Conservation (phyloP, 306 rosid species). For the Styphnolobium japonicum region DNA sequence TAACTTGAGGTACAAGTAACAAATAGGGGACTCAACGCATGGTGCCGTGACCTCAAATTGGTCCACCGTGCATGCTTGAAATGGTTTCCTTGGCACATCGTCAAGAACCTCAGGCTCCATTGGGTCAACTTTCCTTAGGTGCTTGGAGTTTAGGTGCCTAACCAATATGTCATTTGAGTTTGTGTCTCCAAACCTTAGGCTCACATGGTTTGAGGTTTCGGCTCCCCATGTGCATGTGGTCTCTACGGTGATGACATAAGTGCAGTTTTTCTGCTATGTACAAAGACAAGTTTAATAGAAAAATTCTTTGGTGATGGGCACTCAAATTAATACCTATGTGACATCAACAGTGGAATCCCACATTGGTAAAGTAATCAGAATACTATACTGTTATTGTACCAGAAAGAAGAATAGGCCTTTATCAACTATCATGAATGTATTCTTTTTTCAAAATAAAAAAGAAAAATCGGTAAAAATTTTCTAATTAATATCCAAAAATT, state of each 20-base stretch:
- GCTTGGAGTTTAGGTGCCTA: conserved; percentile 55
- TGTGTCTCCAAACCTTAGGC: conserved; percentile 78
- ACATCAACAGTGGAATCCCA: neutral
- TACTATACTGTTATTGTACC: neutral
- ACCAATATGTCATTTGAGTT: conserved; percentile 64
- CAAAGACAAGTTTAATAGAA: neutral
- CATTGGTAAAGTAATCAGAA: neutral
- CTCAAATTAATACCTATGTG: neutral
- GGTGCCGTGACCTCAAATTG: conserved; percentile 57
- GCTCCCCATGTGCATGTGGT: conserved; percentile 84
- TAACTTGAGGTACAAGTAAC: conserved; percentile 69
- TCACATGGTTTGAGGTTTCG: conserved; percentile 61
- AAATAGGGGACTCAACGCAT: conserved; percentile 61
- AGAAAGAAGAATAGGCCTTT: neutral
- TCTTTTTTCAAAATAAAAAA: neutral
- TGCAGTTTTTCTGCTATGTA: conserved; percentile 53
- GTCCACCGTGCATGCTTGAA: conserved; percentile 80
- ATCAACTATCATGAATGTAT: neutral
- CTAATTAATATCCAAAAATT: neutral
- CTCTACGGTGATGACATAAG: conserved; percentile 58
- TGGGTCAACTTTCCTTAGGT: conserved; percentile 54
- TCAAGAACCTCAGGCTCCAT: conserved; percentile 57
- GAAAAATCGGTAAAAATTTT: neutral
- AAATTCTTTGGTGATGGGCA: neutral
- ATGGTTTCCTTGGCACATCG: conserved; percentile 67